Conservation (phyloP, 768 basidiomycete genomes). For the Lentinula guzmanii region DNA sequence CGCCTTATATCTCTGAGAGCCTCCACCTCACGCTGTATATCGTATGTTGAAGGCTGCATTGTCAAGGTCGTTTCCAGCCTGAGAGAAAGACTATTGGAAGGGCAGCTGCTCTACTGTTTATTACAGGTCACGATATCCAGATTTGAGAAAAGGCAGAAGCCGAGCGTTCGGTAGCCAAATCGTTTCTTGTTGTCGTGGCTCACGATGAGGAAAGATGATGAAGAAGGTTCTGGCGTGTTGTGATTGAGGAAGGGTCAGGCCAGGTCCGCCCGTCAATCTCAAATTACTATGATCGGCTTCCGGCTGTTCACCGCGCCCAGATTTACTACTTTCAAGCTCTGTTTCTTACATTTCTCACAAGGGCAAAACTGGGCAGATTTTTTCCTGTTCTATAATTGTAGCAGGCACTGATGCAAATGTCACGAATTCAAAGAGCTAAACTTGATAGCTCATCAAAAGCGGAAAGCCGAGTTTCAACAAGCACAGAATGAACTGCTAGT, state of each 20-base stretch:
- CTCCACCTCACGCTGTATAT: constrained; percentile 85
- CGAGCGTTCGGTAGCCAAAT: constrained; percentile 5
- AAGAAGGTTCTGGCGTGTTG: not conserved
- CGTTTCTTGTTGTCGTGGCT: constrained; percentile 7
- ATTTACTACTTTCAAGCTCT: not conserved
- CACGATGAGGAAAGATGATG: constrained; percentile 9
- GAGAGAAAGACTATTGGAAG: not conserved
- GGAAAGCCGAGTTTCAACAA: not conserved
- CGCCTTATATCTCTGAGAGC: constrained; percentile 78
- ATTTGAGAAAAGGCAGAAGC: not conserved
- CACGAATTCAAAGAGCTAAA: not conserved
- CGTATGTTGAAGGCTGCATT: constrained; percentile 77
- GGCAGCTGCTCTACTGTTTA: not conserved
- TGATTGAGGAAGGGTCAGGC: not conserved
- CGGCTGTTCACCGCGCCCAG: not conserved
- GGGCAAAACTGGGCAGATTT: not conserved
- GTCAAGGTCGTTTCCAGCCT: not conserved
- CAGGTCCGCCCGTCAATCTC: not conserved
- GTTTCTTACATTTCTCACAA: not conserved
- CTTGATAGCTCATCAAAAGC: not conserved
- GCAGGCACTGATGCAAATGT: not conserved
- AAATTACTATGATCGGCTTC: not conserved
- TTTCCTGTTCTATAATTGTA: not conserved
- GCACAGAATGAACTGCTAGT: no score
- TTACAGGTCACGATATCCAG: not conserved